These are phyloP conservation scores for Pelargonium fulgidum DNA, from an alignment of 441 rosid genomes.

Conservation along the genomic window DNA sequence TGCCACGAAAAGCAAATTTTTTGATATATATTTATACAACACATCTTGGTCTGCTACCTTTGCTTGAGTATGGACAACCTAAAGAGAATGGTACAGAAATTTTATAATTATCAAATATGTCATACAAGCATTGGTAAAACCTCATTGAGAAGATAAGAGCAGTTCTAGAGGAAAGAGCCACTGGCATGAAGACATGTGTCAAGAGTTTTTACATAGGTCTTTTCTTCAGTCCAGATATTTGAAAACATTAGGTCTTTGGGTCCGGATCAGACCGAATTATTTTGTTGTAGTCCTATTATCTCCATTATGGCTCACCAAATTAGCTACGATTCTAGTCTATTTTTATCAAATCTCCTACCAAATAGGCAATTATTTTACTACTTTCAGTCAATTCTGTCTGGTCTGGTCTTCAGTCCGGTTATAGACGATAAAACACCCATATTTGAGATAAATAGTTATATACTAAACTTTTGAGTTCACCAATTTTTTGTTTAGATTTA, in stretches of 20 bases:
- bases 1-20: constrained; percentile 78
- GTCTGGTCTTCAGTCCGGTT: no score
- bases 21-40: constrained; percentile 84
- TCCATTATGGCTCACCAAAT: no score
- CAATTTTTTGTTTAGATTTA: neutral
- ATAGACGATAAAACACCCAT: no score
- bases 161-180: neutral
- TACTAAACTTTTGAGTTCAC: neutral
- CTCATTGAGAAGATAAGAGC: neutral
- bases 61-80: constrained; percentile 99
- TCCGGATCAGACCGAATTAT: no score
- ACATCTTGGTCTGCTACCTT: constrained; percentile 90
- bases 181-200: neutral
- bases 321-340: no score
- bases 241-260: no score
- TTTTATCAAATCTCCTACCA: no score
- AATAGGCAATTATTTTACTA: no score
- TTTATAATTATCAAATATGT: neutral
- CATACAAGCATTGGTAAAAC: neutral
- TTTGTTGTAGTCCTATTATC: no score
- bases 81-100: constrained; percentile 22
- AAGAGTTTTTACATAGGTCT: no score
- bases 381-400: no score
- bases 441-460: neutral
- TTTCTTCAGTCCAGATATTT: no score